Base-by-base conservation (phyloP, 1,284 basidiomycete genomes). In the Melampsora medusae region DNA sequence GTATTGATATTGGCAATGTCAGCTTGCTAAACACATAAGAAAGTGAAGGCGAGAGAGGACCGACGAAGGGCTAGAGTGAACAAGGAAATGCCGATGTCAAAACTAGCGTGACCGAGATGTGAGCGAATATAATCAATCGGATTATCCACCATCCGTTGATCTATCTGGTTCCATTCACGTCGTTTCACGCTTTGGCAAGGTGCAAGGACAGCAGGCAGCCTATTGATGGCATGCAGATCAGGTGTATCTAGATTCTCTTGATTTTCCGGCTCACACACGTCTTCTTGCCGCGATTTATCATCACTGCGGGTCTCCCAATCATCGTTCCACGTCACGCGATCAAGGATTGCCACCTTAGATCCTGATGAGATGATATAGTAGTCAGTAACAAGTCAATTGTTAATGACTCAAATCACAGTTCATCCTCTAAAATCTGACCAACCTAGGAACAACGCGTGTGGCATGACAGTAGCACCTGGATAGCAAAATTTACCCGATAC, bases 371-470 rank as follows among this genome's bases (percentile, higher is more conserved):
- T 14, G 42, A 46, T 14, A 17, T 17, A 46, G 16, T 16, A 16
- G 16, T 46, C 42, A 14, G 12, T 17, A 16, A 5, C 16, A 46
- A 46, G 42, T 16, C 12, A 46, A 17, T 46, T 5, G 14, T 17
- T 46, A 16, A 38, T 38, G 35, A 38, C 35, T 46, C 42, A 46
- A 17, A 46, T 17, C 42, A 17, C 16, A 17, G 42, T 17, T 46
- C 42, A 17, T 46, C 14, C 14, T 4, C 16, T 14, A 46, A 17
- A 46, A 46, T 14, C 42, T 46, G 7, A 46, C 35, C 68, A 74
- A 9, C 83, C 82, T 14, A 97, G 86, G 85, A 93, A 95, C 28
- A 97, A 86, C 61, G 91, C 90, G 82, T 97, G 95, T 0, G 95
- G 94, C 94, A 87, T 86, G 60, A 92, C 89, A 0, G 91, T 93